Evolutionary conservation across 2,329 filamentous ascomycete genomes (phyloP), one percentile per base, ranked within the genome.

Genomic region (Conoideocrella luteorostrata): DNA sequence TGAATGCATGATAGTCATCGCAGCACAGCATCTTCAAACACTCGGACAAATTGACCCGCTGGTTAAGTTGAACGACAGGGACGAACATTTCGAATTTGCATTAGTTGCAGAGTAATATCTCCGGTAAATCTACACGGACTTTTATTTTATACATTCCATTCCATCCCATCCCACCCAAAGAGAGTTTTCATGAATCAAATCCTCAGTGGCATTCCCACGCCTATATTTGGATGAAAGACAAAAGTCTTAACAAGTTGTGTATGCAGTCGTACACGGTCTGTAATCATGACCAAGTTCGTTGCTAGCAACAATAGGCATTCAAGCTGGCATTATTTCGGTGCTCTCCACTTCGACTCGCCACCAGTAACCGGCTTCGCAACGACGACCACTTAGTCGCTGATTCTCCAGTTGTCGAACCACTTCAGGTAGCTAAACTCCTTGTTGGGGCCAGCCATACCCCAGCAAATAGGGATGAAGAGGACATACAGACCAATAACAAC

Each of bases 401-500:
- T 85, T 59, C 80, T 84, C 91, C 91, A 98, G 52, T 70, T 80
- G 52, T 83, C 78, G 55, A 96, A 86, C 93, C 93, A 98, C 73
- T 88, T 95, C 70, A 98, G 74, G 70, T 97, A 90, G 56, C 73
- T 77, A 78, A 91, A 98, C 62, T 97, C 72, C 65, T 78, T 77
- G 68, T 88, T 88, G 48, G 78, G 70, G 12, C 93, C 93, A 46
- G 83, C 82, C 88, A 98, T 98, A 48, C 93, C 93, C 74, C 94
- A 98, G 65, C 88, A 93, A 60, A 98, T 90, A 18, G 87, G 90
- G 53, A 91, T 84, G 72, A 98, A 98, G 57, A 86, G 75, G 58
- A 90, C 75, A 69, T 96, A 98, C 33, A 97, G 75, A 5, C 84
- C 86, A 51, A 95, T 82, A 44, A 89, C 77, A 20, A 76, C 63